phyloP scores from a whole-genome alignment of 2,329 filamentous ascomycete genomes.

The Sporothrix brasiliensis region DNA sequence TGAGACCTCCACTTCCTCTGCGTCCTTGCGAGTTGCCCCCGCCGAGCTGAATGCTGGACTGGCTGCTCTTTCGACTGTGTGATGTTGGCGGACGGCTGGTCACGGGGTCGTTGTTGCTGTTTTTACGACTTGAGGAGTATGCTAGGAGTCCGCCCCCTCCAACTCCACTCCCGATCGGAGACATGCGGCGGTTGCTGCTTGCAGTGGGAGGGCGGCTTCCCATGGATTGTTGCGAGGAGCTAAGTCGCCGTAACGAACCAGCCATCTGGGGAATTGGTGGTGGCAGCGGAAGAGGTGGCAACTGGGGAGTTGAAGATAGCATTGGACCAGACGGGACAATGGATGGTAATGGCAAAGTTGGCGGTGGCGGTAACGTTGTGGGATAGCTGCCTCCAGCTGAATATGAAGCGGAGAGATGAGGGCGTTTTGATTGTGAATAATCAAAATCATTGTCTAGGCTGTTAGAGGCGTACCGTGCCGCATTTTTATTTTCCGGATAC shows the following conservation, averaged over 20 bases:
- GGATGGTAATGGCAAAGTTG: conserved; percentile 36
- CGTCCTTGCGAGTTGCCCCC: conserved; percentile 18
- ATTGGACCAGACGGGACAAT: not conserved
- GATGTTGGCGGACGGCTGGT: conserved; percentile 34
- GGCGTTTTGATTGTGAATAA: conserved; percentile 32
- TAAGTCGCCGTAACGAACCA: conserved; percentile 3
- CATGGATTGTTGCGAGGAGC: conserved; percentile 8
- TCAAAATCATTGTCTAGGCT: conserved; percentile 17
- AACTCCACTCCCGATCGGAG: not conserved
- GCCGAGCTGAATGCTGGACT: not conserved
- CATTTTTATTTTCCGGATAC: conserved; percentile 7
- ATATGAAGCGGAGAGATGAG: conserved; percentile 38
- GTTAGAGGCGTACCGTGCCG: conserved; percentile 42
- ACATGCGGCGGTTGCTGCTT: conserved; percentile 23
- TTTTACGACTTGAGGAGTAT: conserved; percentile 9
- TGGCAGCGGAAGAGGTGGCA: conserved; percentile 25
- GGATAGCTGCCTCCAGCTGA: not conserved
- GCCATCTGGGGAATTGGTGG: conserved; percentile 8
- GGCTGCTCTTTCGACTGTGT: conserved; percentile 33
- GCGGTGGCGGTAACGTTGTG: conserved; percentile 37
- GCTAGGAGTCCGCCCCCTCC: not conserved
- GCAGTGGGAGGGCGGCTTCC: conserved; percentile 10
- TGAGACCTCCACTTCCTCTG: conserved; percentile 35
- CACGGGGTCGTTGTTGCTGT: conserved; percentile 25
- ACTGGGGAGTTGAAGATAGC: conserved; percentile 15